These are phyloP conservation scores for Wickerhamomyces mucosus DNA, from an alignment of 805 yeast genomes.

Conservation along the genomic window DNA sequence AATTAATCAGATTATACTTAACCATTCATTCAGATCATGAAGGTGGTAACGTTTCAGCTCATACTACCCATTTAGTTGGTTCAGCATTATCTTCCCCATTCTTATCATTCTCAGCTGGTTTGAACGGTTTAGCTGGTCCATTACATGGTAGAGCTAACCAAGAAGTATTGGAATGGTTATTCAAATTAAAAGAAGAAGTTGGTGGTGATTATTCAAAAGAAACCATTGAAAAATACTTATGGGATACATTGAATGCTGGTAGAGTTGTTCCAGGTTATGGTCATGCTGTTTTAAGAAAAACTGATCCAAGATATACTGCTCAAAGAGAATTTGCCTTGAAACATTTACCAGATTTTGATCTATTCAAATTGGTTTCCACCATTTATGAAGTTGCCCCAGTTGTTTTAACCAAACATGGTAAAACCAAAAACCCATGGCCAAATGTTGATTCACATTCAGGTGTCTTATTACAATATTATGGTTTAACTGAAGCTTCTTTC, in stretches of 20 bases:
- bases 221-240: constrained; percentile 64
- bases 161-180: constrained; percentile 77
- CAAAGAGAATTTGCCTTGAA: constrained; percentile 73
- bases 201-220: constrained; percentile 60
- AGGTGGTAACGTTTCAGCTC: constrained; percentile 86
- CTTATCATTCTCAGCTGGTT: constrained; percentile 72
- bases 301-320: constrained; percentile 83
- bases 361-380: constrained; percentile 69
- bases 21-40: constrained; percentile 84
- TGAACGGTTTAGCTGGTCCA: constrained; percentile 83
- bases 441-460: constrained; percentile 87
- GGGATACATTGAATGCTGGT: constrained; percentile 74
- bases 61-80: constrained; percentile 79
- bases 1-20: constrained; percentile 71
- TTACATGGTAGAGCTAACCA: constrained; percentile 84
- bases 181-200: constrained; percentile 48
- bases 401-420: constrained; percentile 75
- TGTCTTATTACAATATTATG: constrained; percentile 77
- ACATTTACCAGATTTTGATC: constrained; percentile 70
- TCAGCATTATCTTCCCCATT: constrained; percentile 74
- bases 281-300: constrained; percentile 80
- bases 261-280: constrained; percentile 88
- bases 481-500: constrained; percentile 72
- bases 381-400: constrained; percentile 78
- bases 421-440: constrained; percentile 92